Evolutionary conservation across 345 rosid species (phyloP), one percentile per base, ranked within the genome.

Genomic region (Camelina laxa): DNA sequence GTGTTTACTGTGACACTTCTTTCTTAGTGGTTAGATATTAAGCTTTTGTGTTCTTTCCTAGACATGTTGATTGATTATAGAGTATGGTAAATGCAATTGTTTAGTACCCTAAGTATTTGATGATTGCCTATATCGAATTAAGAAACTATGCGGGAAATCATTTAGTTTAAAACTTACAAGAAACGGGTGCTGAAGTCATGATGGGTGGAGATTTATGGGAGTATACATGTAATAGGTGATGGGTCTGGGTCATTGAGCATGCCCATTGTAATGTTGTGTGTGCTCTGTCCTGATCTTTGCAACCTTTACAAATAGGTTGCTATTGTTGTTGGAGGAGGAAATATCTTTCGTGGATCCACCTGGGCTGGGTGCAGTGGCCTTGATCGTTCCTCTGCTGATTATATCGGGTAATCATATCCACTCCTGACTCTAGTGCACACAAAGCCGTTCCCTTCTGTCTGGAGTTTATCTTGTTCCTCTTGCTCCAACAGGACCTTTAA

Each of bases 351-450:
- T 24, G 97, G 97, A 72, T 75, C 97, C 57, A 85, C 94, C 35
- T 89, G 96, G 96, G 97, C 96, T 60, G 98, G 97, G 70, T 75
- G 91, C 77, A 90, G 96, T 75, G 97, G 97, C 72, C 99, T 95
- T 82, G 97, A 95, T 61, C 96, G 97, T 68, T 95, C 99, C 47
- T 95, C 99, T 24, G 99, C 99, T 49, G 97, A 94, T 75, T 90
- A 89, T 75, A 90, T 92, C 48, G 99, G 98, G 99, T 92, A 87
- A 87, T 48, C 13, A 42, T 60, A 42, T 72, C 36, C 27, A 45
- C 5, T 45, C 27, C 41, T 13, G 15, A 56, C 67, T 17, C 59
- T 64, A 5, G 1, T 64, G 27, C n/a, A 65, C 21, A 15, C 56
- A 16, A 51, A 0, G n/a, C n/a, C n/a, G n/a, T n/a, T n/a, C 1